These are phyloP conservation scores for Pueraria montana DNA, from an alignment of 306 rosid species.

Conservation along the genomic window DNA sequence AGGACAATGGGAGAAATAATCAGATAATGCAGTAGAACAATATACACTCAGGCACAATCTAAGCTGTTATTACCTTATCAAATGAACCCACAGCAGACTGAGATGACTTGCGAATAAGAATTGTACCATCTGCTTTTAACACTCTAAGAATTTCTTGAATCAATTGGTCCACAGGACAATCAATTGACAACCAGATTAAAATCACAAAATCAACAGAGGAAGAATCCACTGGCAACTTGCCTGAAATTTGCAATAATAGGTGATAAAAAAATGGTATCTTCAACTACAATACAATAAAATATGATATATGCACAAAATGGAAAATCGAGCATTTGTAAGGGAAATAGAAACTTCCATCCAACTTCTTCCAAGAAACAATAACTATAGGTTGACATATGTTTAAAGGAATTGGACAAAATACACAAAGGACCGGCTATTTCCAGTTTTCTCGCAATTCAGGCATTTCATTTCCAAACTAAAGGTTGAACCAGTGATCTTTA, in stretches of 20 bases:
- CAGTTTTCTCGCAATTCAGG: no score
- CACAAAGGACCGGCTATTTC: no score
- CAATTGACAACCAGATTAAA: slow-evolving; percentile 64
- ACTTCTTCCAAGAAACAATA: neutral
- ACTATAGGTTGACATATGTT: neutral
- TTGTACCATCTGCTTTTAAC: slow-evolving; percentile 73
- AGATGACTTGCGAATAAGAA: slow-evolving; percentile 61
- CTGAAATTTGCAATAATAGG: slow-evolving; percentile 54
- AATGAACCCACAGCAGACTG: slow-evolving; percentile 55
- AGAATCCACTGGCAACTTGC: slow-evolving; percentile 71
- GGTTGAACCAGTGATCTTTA: no score
- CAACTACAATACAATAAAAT: slow-evolving; percentile 26
- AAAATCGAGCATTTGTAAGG: neutral
- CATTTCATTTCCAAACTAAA: no score
- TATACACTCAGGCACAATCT: neutral
- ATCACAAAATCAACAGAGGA: slow-evolving; percentile 71
- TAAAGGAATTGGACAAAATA: neutral
- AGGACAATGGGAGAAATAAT: slow-evolving; percentile 37
- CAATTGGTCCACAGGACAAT: slow-evolving; percentile 66
- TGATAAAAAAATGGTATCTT: slow-evolving; percentile 18
- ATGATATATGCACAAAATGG: neutral
- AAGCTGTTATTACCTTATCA: slow-evolving; percentile 63
- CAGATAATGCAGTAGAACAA: slow-evolving; percentile 41
- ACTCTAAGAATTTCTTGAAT: slow-evolving; percentile 77
- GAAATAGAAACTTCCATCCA: slow-evolving; percentile 2